Evolutionary conservation across 140 eudicot species (phyloP).

Genomic region (Bidens hawaiensis): DNA sequence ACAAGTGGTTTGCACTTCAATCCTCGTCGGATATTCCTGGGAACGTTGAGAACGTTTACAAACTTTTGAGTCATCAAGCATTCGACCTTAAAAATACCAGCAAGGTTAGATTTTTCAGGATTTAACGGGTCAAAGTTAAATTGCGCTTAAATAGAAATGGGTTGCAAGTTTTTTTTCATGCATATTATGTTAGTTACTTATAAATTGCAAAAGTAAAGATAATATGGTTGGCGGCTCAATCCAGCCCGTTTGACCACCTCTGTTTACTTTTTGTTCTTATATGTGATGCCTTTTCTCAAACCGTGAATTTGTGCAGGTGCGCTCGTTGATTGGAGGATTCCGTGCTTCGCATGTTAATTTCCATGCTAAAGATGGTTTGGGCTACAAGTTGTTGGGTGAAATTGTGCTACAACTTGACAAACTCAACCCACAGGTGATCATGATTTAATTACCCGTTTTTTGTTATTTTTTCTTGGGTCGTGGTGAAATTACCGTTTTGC

Average conservation of each 20-base stretch:
- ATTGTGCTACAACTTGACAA: constrained; percentile 87
- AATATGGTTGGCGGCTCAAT: neutral
- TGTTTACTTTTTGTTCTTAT: neutral
- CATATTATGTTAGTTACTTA: too few species aligned
- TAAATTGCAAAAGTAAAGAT: neutral
- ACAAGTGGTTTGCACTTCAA: constrained; percentile 94
- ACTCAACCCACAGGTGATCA: constrained; percentile 89
- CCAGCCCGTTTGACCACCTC: neutral
- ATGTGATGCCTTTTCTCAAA: neutral
- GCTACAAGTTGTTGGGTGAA: constrained; percentile 90
- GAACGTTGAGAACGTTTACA: constrained; percentile 83
- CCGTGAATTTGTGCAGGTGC: constrained; percentile 43
- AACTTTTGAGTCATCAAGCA: constrained; percentile 71
- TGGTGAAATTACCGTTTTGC: too few species aligned
- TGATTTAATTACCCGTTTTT: neutral
- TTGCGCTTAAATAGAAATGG: too few species aligned
- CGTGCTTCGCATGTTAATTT: constrained; percentile 92
- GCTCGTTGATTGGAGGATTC: constrained; percentile 82
- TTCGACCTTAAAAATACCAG: constrained; percentile 90
- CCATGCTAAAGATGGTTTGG: constrained; percentile 92
- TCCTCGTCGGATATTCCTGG: constrained; percentile 88
- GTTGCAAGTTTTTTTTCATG: too few species aligned
- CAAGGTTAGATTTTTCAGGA: constrained; percentile 44
- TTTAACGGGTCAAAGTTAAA: too few species aligned
- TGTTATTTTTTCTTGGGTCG: too few species aligned